Evolutionary conservation across 495 filamentous ascomycete genomes (phyloP).

Genomic region (Chaetomium tenue): DNA sequence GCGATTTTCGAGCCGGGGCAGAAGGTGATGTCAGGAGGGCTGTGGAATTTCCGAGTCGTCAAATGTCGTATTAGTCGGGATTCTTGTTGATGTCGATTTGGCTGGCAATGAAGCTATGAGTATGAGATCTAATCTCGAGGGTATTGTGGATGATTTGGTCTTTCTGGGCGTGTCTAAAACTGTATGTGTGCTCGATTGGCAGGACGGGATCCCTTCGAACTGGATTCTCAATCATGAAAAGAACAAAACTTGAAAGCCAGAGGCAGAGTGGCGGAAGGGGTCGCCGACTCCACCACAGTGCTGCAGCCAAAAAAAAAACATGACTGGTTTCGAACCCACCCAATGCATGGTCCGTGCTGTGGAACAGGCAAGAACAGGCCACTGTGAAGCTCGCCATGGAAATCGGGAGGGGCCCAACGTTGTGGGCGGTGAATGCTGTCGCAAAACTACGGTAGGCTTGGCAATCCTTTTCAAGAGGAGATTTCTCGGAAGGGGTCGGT

Average conservation of each 20-base stretch:
- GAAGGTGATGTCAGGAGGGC: slow-evolving; percentile 21
- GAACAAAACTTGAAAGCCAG: slow-evolving; percentile 29
- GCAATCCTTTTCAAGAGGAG: slow-evolving; percentile 14
- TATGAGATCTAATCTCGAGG: neutral
- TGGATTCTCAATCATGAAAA: slow-evolving; percentile 25
- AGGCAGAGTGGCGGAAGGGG: slow-evolving; percentile 27
- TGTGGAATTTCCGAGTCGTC: slow-evolving; percentile 5
- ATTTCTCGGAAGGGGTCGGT: slow-evolving; percentile 19
- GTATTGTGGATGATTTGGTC: slow-evolving; percentile 4
- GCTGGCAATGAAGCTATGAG: neutral
- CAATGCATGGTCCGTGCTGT: slow-evolving; percentile 7
- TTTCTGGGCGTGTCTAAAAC: neutral
- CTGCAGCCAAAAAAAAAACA: slow-evolving; percentile 23
- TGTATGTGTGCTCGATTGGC: slow-evolving; percentile 14
- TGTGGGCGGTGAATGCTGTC: slow-evolving; percentile 31
- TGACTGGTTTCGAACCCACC: slow-evolving; percentile 22
- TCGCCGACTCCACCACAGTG: slow-evolving; percentile 26
- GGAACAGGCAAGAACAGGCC: slow-evolving; percentile 13
- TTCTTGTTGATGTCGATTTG: neutral
- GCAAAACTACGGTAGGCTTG: slow-evolving; percentile 21
- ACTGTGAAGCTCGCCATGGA: neutral
- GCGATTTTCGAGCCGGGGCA: neutral
- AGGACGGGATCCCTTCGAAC: slow-evolving; percentile 15
- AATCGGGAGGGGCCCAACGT: slow-evolving; percentile 21
- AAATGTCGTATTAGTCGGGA: slow-evolving; percentile 11